A percentile compares a stretch with the other conserved stretches of the same genome.
Conservation (phyloP, 148 eudicot genomes). For the Beta vulgaris region DNA sequence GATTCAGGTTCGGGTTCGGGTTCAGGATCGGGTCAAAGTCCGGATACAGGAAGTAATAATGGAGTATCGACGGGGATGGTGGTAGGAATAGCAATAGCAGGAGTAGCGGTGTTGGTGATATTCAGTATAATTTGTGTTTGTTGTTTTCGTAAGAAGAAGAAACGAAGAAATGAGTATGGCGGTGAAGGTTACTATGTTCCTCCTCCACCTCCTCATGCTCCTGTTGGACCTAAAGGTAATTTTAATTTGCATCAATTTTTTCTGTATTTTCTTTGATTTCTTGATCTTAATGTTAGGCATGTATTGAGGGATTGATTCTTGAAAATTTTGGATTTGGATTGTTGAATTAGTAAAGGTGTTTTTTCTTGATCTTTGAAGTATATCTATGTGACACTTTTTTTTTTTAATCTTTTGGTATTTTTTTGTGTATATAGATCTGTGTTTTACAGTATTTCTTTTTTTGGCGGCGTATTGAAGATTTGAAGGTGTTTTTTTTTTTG, state of each 20-base stretch:
- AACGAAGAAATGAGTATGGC: conserved; percentile 40
- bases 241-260: background rate
- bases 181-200: conserved; percentile 42
- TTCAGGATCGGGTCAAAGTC: background rate
- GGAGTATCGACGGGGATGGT: conserved; percentile 60
- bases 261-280: background rate
- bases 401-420: background rate
- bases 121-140: conserved; percentile 52
- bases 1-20: background rate
- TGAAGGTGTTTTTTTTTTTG: no score
- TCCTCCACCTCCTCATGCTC: conserved; percentile 40
- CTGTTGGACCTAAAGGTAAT: conserved; percentile 51
- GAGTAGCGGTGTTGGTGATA: conserved; percentile 43
- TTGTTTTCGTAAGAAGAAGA: conserved; percentile 58
- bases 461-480: no score
- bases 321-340: no score
- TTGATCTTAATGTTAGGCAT: background rate
- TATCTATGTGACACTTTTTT: no score
- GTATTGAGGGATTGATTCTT: no score
- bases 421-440: background rate
- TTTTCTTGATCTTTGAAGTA: no score
- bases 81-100: conserved; percentile 73
- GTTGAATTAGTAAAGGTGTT: no score
- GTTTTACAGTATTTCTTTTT: no score
- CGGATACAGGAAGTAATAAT: conserved; percentile 11